Evolutionary conservation across 768 basidiomycete species (phyloP).

Genomic region (Boletus sensibilis): DNA sequence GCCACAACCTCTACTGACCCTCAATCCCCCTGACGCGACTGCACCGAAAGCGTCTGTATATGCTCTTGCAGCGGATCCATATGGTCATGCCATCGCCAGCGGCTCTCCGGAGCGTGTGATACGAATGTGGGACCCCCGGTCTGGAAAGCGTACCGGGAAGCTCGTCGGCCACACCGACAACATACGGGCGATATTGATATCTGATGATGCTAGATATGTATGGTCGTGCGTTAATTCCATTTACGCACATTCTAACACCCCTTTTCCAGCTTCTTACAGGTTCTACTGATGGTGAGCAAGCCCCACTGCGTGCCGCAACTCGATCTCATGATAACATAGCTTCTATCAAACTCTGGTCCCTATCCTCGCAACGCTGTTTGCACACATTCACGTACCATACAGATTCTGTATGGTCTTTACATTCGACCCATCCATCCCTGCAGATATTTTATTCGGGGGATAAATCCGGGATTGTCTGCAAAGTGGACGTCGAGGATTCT

Average conservation of each 20-base stretch:
- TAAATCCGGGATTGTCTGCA: conserved; percentile 83
- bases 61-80: conserved; percentile 75
- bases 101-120: conserved; percentile 92
- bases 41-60: conserved; percentile 74
- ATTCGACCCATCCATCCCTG: conserved; percentile 83
- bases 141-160: conserved; percentile 76
- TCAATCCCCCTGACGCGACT: conserved; percentile 64
- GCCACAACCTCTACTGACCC: conserved; percentile 57
- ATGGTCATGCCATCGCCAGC: conserved; percentile 78
- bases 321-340: conserved; percentile 37
- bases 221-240: conserved; percentile 32
- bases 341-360: conserved; percentile 93
- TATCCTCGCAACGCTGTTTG: conserved; percentile 81
- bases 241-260: conserved; percentile 7
- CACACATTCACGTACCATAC: conserved; percentile 97
- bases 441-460: conserved; percentile 95
- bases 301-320: background rate
- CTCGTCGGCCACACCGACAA: conserved; percentile 98
- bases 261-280: conserved; percentile 68
- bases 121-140: conserved; percentile 90
- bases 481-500: conserved; percentile 85
- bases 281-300: conserved; percentile 64
- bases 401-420: conserved; percentile 92
- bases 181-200: conserved; percentile 84
- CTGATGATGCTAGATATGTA: conserved; percentile 89